These are phyloP conservation scores for Colletotrichum endophyticum DNA, from an alignment of 2,329 filamentous ascomycete genomes.

Conservation along the genomic window DNA sequence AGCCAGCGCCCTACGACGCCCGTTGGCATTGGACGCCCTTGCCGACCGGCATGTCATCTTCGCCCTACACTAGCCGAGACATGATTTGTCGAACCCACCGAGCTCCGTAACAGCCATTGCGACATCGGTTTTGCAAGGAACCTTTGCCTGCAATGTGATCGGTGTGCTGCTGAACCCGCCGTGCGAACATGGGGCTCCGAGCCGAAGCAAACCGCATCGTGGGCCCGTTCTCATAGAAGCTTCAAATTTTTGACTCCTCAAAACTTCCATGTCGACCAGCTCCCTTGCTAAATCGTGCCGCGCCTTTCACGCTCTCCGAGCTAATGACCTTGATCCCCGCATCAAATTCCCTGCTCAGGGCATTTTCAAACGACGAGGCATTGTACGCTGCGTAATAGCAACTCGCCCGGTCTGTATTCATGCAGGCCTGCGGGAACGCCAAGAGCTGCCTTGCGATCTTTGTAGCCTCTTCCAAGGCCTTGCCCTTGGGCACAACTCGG, in stretches of 20 bases:
- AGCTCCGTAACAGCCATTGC: not conserved
- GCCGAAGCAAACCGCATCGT: not conserved
- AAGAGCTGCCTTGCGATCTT: conserved; percentile 51
- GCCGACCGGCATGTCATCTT: not conserved
- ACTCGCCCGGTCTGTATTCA: conserved; percentile 53
- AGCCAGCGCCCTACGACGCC: not conserved
- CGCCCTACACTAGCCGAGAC: not conserved
- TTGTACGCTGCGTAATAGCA: conserved; percentile 56
- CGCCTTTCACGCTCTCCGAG: conserved; percentile 40
- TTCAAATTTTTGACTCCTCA: not conserved
- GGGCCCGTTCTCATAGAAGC: not conserved
- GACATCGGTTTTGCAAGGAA: not conserved
- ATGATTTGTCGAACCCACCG: not conserved
- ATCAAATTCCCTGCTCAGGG: conserved; percentile 51
- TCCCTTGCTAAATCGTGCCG: not conserved
- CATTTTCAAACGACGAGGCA: conserved; percentile 53
- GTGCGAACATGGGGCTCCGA: not conserved
- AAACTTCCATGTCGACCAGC: conserved; percentile 5
- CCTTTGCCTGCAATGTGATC: not conserved
- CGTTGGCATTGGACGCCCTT: not conserved
- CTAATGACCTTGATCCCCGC: conserved; percentile 45
- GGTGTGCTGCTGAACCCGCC: not conserved
- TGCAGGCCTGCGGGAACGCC: conserved; percentile 54
- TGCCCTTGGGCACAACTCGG: conserved; percentile 54
- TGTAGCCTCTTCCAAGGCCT: conserved; percentile 52